phyloP scores from a whole-genome alignment of 2,329 filamentous ascomycete genomes.

The Talaromyces albobiverticillius region DNA sequence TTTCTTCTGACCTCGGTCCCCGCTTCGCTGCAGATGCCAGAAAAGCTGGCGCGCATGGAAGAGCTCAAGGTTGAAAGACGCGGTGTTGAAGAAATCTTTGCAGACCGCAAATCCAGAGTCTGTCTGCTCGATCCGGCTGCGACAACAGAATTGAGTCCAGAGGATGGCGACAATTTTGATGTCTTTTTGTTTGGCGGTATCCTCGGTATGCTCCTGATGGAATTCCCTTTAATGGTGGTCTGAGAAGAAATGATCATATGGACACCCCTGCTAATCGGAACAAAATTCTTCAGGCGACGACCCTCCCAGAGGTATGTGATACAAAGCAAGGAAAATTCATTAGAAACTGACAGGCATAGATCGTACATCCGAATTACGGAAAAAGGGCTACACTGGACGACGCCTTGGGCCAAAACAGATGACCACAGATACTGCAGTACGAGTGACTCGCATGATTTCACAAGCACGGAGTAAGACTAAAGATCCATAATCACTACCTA shows the following conservation, averaged over 20 bases:
- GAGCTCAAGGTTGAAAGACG: conserved; percentile 69
- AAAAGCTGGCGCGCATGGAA: conserved; percentile 59
- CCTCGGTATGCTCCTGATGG: conserved; percentile 77
- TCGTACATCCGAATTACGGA: conserved; percentile 89
- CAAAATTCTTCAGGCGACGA: conserved; percentile 67
- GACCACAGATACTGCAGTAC: conserved; percentile 96
- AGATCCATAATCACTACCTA: neutral
- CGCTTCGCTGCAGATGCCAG: conserved; percentile 57
- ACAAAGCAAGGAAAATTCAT: neutral
- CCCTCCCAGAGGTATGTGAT: conserved; percentile 74
- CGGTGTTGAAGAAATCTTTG: conserved; percentile 80
- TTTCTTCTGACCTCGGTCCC: conserved; percentile 86
- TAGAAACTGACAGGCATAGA: conserved; percentile 52
- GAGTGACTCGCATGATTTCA: conserved; percentile 85
- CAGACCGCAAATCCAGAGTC: conserved; percentile 67
- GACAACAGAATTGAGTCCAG: conserved; percentile 73
- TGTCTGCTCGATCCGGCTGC: conserved; percentile 89
- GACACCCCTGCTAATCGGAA: conserved; percentile 2
- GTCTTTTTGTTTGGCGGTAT: conserved; percentile 96
- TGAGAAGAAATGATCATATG: too few species aligned
- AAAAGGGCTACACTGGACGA: conserved; percentile 86
- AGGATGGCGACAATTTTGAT: conserved; percentile 79
- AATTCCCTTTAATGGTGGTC: neutral
- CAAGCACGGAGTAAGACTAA: conserved; percentile 70
- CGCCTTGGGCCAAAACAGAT: conserved; percentile 91